Evolutionary conservation across 176 grass and related monocot species (phyloP), one percentile per base, ranked within the genome.

Genomic region (Oropetium thomaeum): DNA sequence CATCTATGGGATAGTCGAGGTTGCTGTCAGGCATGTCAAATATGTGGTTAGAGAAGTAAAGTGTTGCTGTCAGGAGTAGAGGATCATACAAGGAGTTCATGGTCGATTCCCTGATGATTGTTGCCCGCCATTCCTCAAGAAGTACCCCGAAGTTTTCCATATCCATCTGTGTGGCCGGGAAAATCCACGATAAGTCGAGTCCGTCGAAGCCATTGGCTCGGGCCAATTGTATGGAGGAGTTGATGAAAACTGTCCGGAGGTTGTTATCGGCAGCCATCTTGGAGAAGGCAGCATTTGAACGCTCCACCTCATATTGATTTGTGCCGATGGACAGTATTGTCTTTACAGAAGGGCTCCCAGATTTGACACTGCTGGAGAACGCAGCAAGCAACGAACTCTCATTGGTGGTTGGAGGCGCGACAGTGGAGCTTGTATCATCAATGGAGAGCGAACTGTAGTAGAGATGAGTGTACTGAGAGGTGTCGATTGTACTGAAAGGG

Each of bases 41-140:
- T 74, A 96, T 51, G 75, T 96, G 92, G 79, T 89, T 89, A 12
- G 92, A 86, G 80, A 91, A 96, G 79, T 91, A 89, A 10, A 89
- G 67, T 1, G 88, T 89, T 14, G 80, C 83, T 1, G 92, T 91
- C 37, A 91, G 73, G 44, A 91, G 82, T 66, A 95, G 82, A 81
- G 88, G 68, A 1, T 78, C 54, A 5, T 55, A 76, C 40, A 58
- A 77, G 17, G 65, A 81, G 22, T 54, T 78, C 37, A 30, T 47
- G 1, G 69, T 32, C 0, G 83, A 65, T 73, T 96, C 88, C 64
- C 67, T 62, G 14, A 75, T 48, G 58, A 96, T 91, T 63, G 60
- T 72, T 12, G 72, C 72, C 47, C 92, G 58, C 88, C 88, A 96
- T 28, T 91, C 88, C 2, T 75, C 65, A 29, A 95, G 79, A 25